phyloP scores from a whole-genome alignment of 768 basidiomycete genomes.

The Kwoniella dendrophila region DNA sequence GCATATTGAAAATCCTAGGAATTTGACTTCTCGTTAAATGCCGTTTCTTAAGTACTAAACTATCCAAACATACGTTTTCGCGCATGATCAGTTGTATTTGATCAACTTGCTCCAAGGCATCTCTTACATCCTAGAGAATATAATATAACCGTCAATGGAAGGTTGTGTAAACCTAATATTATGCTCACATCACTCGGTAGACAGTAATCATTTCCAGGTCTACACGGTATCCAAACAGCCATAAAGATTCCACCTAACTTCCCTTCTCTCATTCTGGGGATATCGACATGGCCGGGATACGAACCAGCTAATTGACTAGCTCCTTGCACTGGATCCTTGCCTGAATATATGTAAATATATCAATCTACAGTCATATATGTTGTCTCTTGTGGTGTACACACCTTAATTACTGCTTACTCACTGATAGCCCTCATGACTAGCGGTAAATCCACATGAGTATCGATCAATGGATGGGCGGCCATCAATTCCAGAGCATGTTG shows the following conservation, averaged over 20 bases:
- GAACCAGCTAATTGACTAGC: conserved; percentile 12
- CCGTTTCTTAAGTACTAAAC: too few relatives aligned
- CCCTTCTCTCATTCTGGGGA: conserved; percentile 15
- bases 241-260: conserved; percentile 13
- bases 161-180: background rate
- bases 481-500: too few relatives aligned
- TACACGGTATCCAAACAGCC: conserved; percentile 16
- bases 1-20: conserved; percentile 5
- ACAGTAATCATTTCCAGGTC: background rate
- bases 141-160: too few relatives aligned
- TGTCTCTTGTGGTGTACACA: too few relatives aligned
- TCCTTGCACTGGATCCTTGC: too few relatives aligned
- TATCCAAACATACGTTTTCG: too few relatives aligned
- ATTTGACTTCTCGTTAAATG: conserved; percentile 4
- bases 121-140: too few relatives aligned
- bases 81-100: too few relatives aligned
- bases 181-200: background rate
- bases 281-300: conserved; percentile 21
- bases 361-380: conserved; percentile 7
- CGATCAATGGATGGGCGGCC: conserved; percentile 24
- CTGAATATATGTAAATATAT: too few relatives aligned
- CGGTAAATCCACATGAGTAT: conserved; percentile 21
- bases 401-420: too few relatives aligned
- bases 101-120: too few relatives aligned
- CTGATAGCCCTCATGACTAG: conserved; percentile 8